Conservation (phyloP, 2,329 filamentous ascomycete species). For the Exophiala calicioides region DNA sequence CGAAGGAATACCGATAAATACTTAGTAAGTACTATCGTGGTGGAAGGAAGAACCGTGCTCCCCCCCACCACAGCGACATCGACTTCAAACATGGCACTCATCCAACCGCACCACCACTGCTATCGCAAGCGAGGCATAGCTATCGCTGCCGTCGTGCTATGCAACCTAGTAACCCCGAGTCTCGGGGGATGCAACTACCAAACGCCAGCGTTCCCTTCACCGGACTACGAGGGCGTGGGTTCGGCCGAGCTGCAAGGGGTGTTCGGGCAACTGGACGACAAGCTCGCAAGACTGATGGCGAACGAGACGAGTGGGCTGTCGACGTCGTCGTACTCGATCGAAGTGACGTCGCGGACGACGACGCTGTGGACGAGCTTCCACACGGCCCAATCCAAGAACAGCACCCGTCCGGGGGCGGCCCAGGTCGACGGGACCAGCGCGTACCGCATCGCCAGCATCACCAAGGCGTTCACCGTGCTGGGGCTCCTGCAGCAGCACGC, state of each 20-base stretch:
- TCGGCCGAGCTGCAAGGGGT: conserved; percentile 7
- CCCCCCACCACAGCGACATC: no score
- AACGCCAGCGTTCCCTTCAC: conserved; percentile 24
- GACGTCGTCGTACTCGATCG: conserved; percentile 29
- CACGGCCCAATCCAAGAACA: conserved; percentile 23
- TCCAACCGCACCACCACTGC: no score
- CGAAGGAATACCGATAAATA: no score
- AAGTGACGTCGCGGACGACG: conserved; percentile 24
- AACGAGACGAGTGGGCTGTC: conserved; percentile 19
- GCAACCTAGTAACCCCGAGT: no score
- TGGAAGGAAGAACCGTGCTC: no score
- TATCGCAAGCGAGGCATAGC: no score
- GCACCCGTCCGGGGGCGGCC: conserved; percentile 24
- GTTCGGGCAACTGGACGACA: conserved; percentile 12
- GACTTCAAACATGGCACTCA: no score
- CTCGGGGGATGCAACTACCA: conserved; percentile 24
- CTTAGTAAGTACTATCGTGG: no score
- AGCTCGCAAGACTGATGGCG: conserved; percentile 1
- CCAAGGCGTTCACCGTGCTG: conserved; percentile 34
- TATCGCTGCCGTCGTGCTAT: no score
- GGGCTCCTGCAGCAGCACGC: conserved; percentile 34
- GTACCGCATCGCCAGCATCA: conserved; percentile 35
- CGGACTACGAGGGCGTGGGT: conserved; percentile 10
- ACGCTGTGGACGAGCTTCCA: conserved; percentile 27
- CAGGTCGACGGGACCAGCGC: conserved; percentile 25